Evolutionary conservation across 1,139 yeast genomes (phyloP).

Genomic region (Hansenula lynferdii): DNA sequence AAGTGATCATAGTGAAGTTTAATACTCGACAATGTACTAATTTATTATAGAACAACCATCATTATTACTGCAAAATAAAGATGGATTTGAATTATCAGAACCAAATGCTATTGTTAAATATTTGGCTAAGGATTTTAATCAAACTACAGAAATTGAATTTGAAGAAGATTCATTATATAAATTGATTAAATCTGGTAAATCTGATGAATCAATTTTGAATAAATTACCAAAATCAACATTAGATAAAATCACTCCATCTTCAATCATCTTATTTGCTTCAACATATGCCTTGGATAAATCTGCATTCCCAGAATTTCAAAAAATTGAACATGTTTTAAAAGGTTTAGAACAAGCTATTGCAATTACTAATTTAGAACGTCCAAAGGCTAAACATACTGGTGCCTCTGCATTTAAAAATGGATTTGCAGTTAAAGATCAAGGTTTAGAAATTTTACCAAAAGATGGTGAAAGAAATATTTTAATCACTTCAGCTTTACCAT

Average conservation of each 20-base stretch:
- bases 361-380: constrained; percentile 27
- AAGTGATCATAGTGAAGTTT: constrained; percentile 14
- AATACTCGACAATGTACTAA: no score
- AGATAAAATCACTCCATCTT: constrained; percentile 25
- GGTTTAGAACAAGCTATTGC: constrained; percentile 29
- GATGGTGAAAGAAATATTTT: constrained; percentile 72
- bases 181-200: constrained; percentile 15
- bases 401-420: constrained; percentile 41
- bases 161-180: constrained; percentile 30
- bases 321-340: constrained; percentile 39
- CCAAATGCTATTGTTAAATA: constrained; percentile 82
- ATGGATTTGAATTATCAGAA: constrained; percentile 54
- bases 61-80: constrained; percentile 30
- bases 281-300: constrained; percentile 27
- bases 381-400: constrained; percentile 53
- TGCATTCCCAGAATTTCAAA: constrained; percentile 25
- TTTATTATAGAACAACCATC: constrained; percentile 35
- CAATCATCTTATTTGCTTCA: constrained; percentile 31
- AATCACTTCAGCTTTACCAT: constrained; percentile 94
- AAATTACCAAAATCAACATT: constrained; percentile 20
- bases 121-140: constrained; percentile 43
- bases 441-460: constrained; percentile 48
- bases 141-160: constrained; percentile 32
- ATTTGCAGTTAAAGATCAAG: constrained; percentile 34
- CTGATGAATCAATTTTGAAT: constrained; percentile 16